Evolutionary conservation across 371 early-diverging fungal species (phyloP), one percentile per base, ranked within the genome.

Genomic region (Capillidium heterosporum): DNA sequence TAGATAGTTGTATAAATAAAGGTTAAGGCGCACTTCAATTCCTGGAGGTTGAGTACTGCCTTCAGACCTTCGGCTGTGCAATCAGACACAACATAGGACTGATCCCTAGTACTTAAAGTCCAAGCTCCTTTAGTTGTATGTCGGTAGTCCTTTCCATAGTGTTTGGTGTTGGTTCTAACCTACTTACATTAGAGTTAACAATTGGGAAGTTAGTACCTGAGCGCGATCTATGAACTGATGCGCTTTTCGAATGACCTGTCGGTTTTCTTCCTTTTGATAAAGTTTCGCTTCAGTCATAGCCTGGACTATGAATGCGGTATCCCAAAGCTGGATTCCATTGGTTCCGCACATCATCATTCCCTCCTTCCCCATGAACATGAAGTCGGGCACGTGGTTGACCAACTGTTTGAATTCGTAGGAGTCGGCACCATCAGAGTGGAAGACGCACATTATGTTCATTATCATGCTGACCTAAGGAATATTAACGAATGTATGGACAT

Each of bases 321-420:
- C 96, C 98, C 98, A 97, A 27, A 95, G 73, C 66, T 97, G 98
- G 43, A 86, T 85, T 3, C 98, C 98, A 60, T 95, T 94, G 27
- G 96, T 97, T n/a, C 96, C 95, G 64, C 86, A 85, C 78, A 89
- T 86, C 73, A 89, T 84, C 85, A 97, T 84, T 10, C 98, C 98
- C 59, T 85, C 87, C 28, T 71, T 65, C 26, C 86, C 80, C 76
- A 92, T 75, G 82, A 92, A 94, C 76, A 95, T 67, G 59, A 85
- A 91, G 60, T 95, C 96, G 28, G 70, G 65, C 48, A 81, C 71
- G 35, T 87, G 77, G 29, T 69, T 68, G 15, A 77, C 72, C 69
- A 94, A 91, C 57, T 75, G 68, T 48, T 72, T 65, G 74, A 93
- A 95, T 49, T 78, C 73, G 40, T 70, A 64, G 10, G 86, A 86